Evolutionary conservation across 2,329 filamentous ascomycete genomes (phyloP).

Genomic region (Alternaria ventricosa): DNA sequence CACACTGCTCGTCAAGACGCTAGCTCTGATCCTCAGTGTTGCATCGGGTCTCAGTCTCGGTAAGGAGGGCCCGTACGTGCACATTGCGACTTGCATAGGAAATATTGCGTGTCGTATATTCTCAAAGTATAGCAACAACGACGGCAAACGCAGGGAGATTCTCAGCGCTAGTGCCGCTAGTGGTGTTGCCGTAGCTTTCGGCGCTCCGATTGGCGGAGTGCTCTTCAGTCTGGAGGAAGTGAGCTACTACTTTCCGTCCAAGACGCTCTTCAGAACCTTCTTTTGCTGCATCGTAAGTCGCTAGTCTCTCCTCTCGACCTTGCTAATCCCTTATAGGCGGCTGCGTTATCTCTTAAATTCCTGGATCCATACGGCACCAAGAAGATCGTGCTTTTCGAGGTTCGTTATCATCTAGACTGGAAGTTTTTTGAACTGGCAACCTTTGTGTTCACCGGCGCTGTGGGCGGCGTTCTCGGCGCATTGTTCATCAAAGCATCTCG

Average conservation of each 20-base stretch:
- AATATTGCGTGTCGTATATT: constrained; percentile 97
- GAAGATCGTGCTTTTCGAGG: constrained; percentile 96
- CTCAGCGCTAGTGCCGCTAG: constrained; percentile 91
- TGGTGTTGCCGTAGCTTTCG: constrained; percentile 93
- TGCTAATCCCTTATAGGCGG: constrained; percentile 53
- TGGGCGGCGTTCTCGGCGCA: constrained; percentile 85
- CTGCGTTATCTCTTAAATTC: constrained; percentile 90
- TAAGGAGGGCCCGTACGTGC: constrained; percentile 96
- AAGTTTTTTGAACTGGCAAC: constrained; percentile 86
- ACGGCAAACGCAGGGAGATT: constrained; percentile 91
- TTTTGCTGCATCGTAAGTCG: constrained; percentile 86
- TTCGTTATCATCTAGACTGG: constrained; percentile 91
- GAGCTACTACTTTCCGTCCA: constrained; percentile 95
- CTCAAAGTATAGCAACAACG: constrained; percentile 89
- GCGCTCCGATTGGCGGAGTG: constrained; percentile 86
- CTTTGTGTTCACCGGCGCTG: constrained; percentile 84
- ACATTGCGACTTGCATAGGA: constrained; percentile 92
- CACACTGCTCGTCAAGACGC: constrained; percentile 84
- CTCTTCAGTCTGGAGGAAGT: constrained; percentile 95
- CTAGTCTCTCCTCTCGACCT: background rate
- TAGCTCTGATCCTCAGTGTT: constrained; percentile 84
- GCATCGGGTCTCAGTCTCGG: constrained; percentile 91
- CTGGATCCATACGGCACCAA: constrained; percentile 94
- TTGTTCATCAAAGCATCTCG: constrained; percentile 96
- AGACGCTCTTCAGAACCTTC: constrained; percentile 96